Percentiles rank a stretch among this genome's conserved stretches.
phyloP scores from a whole-genome alignment of 78 protist genomes.

The Polysphondylium violaceum region DNA sequence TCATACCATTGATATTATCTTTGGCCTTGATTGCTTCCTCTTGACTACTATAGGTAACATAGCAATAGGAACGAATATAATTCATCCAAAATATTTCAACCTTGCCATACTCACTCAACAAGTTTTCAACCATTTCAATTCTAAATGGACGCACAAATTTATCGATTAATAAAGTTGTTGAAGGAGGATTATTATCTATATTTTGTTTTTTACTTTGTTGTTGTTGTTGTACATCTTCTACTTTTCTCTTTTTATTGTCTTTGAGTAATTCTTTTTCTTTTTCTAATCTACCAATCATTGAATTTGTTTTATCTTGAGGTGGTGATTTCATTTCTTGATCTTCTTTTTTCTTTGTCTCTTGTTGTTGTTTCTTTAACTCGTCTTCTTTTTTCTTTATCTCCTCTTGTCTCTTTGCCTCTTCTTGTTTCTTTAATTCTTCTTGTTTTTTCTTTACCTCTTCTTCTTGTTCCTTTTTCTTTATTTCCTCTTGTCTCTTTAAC shows the following conservation, averaged over 20 bases:
- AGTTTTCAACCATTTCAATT: neutral
- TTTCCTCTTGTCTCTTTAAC: neutral
- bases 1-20: neutral
- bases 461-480: neutral
- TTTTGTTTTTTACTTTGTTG: neutral
- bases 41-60: conserved; percentile 31
- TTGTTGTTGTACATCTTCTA: neutral
- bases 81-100: conserved; percentile 46
- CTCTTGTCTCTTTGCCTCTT: neutral
- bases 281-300: neutral
- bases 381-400: conserved; percentile 11
- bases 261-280: neutral
- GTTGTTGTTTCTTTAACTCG: neutral
- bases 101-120: conserved; percentile 26
- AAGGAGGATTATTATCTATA: neutral
- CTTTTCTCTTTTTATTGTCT: neutral
- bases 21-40: conserved; percentile 30
- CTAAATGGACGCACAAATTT: conserved; percentile 77
- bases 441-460: conserved; percentile 1
- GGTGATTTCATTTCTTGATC: neutral
- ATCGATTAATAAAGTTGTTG: conserved; percentile 18
- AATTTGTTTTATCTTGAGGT: neutral
- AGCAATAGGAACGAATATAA: conserved; percentile 18
- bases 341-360: neutral
- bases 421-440: neutral